phyloP scores from a whole-genome alignment of 176 grass and related monocot species.

The Aegilops bicornis region DNA sequence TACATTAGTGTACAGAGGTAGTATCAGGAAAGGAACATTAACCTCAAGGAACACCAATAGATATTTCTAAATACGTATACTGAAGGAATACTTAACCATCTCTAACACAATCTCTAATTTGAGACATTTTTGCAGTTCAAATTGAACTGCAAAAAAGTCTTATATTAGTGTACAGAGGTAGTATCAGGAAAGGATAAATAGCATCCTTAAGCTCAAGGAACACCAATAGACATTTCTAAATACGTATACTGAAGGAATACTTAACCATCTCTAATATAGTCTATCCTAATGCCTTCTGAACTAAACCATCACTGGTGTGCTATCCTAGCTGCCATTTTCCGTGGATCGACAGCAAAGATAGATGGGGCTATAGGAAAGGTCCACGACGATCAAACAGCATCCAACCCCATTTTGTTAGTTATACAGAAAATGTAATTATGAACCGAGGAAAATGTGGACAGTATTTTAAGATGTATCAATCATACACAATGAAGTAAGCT shows the following conservation, averaged over 20 bases:
- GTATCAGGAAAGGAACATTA: neutral
- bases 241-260: neutral
- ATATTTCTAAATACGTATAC: neutral
- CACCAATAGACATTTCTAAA: neutral
- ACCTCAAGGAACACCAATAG: too few relatives aligned
- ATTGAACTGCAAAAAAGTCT: too few relatives aligned
- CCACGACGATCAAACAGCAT: neutral
- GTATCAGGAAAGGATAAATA: neutral
- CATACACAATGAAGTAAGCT: conserved; percentile 6
- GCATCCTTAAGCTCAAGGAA: neutral
- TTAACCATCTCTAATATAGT: neutral
- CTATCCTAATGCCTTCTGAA: neutral
- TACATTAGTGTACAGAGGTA: too few relatives aligned
- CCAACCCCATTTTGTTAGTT: neutral
- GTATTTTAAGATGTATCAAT: neutral
- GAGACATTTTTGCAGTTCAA: too few relatives aligned
- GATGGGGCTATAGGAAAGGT: neutral
- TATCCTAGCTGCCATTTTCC: neutral
- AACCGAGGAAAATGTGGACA: neutral
- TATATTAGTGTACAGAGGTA: too few relatives aligned
- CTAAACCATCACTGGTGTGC: neutral
- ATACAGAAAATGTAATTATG: neutral
- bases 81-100: neutral
- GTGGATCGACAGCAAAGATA: neutral
- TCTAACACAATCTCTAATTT: neutral